Base-by-base conservation (phyloP, 805 yeast species). In the Middelhovenomyces tepae region DNA sequence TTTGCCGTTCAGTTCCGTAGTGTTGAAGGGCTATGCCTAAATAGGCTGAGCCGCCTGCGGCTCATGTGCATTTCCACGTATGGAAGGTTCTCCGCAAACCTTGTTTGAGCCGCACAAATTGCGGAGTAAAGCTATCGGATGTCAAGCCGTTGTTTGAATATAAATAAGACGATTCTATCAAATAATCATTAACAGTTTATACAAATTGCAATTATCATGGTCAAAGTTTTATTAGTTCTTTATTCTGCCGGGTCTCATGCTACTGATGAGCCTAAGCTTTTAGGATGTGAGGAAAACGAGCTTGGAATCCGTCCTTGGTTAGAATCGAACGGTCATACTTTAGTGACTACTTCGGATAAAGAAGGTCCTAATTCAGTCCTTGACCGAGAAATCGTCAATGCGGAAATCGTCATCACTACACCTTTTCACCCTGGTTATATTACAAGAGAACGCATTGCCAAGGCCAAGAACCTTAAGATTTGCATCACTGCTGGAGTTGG, bases 341-440 rank as follows among this genome's bases (percentile, higher is more conserved):
- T 79, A 42, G 68, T 75, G 17, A 62, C 78, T 28, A 82, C 91
- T 30, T 53, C 73, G 27, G 75, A 73, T 54, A 81, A 81, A 54
- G 93, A 80, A 36, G 78, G 78, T 29, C 65, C 64, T 26, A 44
- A 56, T 45, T 68, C 79, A 2, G 66, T 53, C 22, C 69, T 81
- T 31, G 91, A 81, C 56, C 62, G 67, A 49, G 65, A 78, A 43
- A 68, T 81, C 51, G 69, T 65, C 30, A 84, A 76, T 39, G 81
- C 87, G 4, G 91, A 81, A 46, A 66, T 81, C 32, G 71, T 81
- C 48, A 80, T 82, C 57, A 74, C 87, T 25, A 80, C 89, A 7
- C 91, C 93, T 3, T 81, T 82, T 69, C 83, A 71, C 58, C 91
- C 93, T 4, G 89, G 77, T 23, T 81, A 81, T 57, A 65, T 81